Evolutionary conservation across 495 filamentous ascomycete species (phyloP).

Genomic region (Neurospora intermedia): DNA sequence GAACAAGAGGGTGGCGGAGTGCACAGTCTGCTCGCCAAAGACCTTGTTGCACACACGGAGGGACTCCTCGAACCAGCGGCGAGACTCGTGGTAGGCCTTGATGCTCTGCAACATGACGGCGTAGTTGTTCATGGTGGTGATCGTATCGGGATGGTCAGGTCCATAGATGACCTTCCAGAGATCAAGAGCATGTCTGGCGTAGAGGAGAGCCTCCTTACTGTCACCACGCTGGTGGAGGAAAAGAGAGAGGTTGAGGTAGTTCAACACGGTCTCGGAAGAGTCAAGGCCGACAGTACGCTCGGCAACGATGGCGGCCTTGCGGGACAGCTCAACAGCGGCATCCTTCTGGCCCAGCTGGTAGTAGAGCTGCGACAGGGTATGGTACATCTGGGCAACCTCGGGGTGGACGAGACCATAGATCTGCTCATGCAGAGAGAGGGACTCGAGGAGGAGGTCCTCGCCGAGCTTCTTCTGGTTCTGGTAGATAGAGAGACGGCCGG

Average conservation of each 20-base stretch:
- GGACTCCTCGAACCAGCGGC: constrained; percentile 92
- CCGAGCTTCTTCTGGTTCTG: constrained; percentile 93
- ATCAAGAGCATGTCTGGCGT: constrained; percentile 85
- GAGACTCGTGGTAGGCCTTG: constrained; percentile 84
- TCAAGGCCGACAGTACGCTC: constrained; percentile 93
- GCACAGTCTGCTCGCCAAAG: constrained; percentile 77
- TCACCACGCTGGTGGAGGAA: constrained; percentile 89
- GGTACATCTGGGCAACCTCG: constrained; percentile 91
- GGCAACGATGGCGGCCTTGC: constrained; percentile 91
- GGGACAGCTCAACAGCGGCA: constrained; percentile 85
- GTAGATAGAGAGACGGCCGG: constrained; percentile 85
- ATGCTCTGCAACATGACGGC: constrained; percentile 96
- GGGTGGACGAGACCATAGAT: constrained; percentile 97
- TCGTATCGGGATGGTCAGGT: constrained; percentile 85
- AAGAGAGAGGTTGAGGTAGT: constrained; percentile 91
- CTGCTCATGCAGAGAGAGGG: constrained; percentile 92
- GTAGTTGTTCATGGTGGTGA: constrained; percentile 97
- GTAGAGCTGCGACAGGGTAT: constrained; percentile 88
- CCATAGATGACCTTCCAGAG: constrained; percentile 98
- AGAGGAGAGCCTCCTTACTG: constrained; percentile 69
- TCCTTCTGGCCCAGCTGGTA: constrained; percentile 94
- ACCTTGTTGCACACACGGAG: constrained; percentile 77
- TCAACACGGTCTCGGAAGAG: constrained; percentile 82
- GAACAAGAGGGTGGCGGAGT: constrained; percentile 92
- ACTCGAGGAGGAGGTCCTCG: constrained; percentile 90